phyloP scores from a whole-genome alignment of 192 early-diverging fungal genomes.

The Entophlyctis luteolus region DNA sequence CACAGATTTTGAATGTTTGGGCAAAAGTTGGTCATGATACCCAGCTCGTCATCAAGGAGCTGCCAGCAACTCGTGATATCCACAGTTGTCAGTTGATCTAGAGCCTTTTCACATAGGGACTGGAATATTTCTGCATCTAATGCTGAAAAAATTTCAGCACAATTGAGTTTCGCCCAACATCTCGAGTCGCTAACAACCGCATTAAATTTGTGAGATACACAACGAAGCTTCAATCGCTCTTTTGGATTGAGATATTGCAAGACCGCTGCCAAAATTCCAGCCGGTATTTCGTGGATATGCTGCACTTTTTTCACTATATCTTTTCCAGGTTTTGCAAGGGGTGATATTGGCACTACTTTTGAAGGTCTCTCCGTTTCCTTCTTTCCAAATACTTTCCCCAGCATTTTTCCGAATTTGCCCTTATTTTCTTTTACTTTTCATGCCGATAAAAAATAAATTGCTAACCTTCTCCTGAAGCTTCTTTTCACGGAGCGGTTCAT shows the following conservation, averaged over 20 bases:
- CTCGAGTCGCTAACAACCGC: conserved; percentile 25
- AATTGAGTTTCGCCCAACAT: conserved; percentile 39
- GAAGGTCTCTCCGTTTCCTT: conserved; percentile 1
- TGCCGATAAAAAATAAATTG: background rate
- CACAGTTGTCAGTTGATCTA: conserved; percentile 24
- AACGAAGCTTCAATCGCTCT: conserved; percentile 22
- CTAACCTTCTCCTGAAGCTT: background rate
- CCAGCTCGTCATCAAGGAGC: conserved; percentile 38
- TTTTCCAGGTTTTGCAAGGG: background rate
- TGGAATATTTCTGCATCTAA: conserved; percentile 12
- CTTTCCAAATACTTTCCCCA: conserved; percentile 26
- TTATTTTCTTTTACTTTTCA: background rate
- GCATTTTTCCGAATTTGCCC: conserved; percentile 27
- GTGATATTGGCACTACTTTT: background rate
- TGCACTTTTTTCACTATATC: conserved; percentile 9
- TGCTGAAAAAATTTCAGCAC: conserved; percentile 28
- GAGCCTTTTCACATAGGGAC: conserved; percentile 14
- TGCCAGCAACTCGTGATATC: conserved; percentile 43
- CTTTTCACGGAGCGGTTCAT: background rate
- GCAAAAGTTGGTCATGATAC: conserved; percentile 29
- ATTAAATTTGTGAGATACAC: conserved; percentile 34
- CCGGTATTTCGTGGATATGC: conserved; percentile 28
- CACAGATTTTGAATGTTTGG: conserved; percentile 38
- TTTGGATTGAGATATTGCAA: conserved; percentile 33
- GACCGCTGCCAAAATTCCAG: conserved; percentile 14